phyloP scores from a whole-genome alignment of 2,329 filamentous ascomycete species.

The Neofusicoccum umdonicola region DNA sequence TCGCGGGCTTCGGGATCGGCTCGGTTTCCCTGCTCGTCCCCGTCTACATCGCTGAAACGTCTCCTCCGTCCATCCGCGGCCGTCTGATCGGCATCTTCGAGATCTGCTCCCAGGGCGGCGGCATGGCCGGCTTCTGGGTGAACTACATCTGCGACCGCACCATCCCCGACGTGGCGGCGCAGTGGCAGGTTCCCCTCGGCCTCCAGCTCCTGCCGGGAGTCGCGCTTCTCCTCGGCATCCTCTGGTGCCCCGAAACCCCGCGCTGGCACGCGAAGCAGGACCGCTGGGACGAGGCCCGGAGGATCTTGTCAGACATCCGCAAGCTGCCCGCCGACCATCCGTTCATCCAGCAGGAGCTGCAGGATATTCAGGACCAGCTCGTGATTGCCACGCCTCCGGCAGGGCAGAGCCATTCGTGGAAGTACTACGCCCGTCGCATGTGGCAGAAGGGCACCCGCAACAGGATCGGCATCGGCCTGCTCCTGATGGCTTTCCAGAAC shows the following conservation, averaged over 20 bases:
- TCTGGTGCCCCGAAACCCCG: slow-evolving; percentile 45
- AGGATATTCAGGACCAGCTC: slow-evolving; percentile 40
- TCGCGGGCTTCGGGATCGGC: slow-evolving; percentile 54
- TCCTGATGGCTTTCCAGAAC: slow-evolving; percentile 65
- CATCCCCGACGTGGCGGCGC: slow-evolving; percentile 33
- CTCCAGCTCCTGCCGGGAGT: slow-evolving; percentile 32
- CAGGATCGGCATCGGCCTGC: slow-evolving; percentile 63
- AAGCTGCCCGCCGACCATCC: slow-evolving; percentile 48
- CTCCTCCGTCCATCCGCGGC: slow-evolving; percentile 46
- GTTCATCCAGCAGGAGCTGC: slow-evolving; percentile 44
- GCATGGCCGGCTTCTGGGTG: slow-evolving; percentile 54
- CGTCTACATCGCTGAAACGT: slow-evolving; percentile 47
- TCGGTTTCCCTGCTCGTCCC: slow-evolving; percentile 45
- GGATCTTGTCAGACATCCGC: slow-evolving; percentile 52
- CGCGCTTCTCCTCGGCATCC: slow-evolving; percentile 29
- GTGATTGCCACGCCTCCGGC: slow-evolving; percentile 57
- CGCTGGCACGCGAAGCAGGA: slow-evolving; percentile 67
- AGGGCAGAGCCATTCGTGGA: slow-evolving; percentile 43
- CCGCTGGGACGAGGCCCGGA: slow-evolving; percentile 59
- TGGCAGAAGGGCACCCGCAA: slow-evolving; percentile 56
- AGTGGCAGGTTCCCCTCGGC: slow-evolving; percentile 58
- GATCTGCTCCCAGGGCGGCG: slow-evolving; percentile 41
- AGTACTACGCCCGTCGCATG: slow-evolving; percentile 39
- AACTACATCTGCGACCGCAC: slow-evolving; percentile 47
- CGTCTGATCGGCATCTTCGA: slow-evolving; percentile 49